These are phyloP conservation scores for Lavandula angustifolia DNA, from an alignment of 257 asterid species.

Conservation along the genomic window DNA sequence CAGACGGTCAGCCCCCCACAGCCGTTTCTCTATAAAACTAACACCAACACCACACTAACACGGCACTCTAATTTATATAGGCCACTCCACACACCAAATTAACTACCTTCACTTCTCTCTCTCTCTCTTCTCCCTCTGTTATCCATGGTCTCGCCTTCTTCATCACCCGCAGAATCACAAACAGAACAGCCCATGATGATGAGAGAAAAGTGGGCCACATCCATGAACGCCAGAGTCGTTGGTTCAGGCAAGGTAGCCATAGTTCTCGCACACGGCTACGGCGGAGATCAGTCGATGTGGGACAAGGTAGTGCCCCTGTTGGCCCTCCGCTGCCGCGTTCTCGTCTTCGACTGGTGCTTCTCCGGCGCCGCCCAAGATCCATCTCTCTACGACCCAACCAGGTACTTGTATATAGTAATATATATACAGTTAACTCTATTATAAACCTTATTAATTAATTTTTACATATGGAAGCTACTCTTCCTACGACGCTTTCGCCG, in stretches of 20 bases:
- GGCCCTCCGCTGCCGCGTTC: constrained; percentile 41
- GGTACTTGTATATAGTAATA: constrained; percentile 6
- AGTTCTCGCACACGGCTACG: constrained; percentile 79
- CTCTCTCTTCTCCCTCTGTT: neutral
- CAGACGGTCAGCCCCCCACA: neutral
- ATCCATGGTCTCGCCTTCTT: neutral
- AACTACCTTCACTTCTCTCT: neutral
- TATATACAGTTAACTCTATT: neutral
- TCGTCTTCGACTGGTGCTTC: constrained; percentile 83
- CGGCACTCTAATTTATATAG: neutral
- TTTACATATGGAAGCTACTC: constrained; percentile 37
- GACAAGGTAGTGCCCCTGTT: constrained; percentile 52
- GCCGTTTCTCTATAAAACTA: neutral
- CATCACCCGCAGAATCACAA: neutral
- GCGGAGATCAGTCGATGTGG: constrained; percentile 83
- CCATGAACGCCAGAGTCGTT: constrained; percentile 58
- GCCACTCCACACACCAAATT: neutral
- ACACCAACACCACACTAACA: too few relatives aligned
- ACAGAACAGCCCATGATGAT: constrained; percentile 20
- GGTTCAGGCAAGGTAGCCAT: constrained; percentile 68
- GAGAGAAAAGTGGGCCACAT: constrained; percentile 35
- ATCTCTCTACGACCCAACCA: constrained; percentile 47
- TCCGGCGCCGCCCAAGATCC: constrained; percentile 62
- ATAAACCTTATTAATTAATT: neutral
- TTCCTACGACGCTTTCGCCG: constrained; percentile 66